These are phyloP conservation scores for Trichoderma orchidacearum DNA, from an alignment of 495 filamentous ascomycete species.

Conservation along the genomic window DNA sequence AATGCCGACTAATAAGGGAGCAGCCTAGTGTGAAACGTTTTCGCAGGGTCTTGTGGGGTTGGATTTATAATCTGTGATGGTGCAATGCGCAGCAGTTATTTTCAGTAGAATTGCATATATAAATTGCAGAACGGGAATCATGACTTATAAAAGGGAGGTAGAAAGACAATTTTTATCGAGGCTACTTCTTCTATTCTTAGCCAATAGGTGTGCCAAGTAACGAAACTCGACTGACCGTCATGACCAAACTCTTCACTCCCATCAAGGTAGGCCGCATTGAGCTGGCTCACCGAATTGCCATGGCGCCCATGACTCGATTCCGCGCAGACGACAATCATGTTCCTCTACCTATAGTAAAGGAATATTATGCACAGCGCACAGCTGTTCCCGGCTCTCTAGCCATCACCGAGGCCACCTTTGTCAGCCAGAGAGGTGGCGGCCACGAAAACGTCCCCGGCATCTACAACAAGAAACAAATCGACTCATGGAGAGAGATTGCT, in stretches of 20 bases:
- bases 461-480: conserved; percentile 38
- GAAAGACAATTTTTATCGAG: too few relatives aligned
- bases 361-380: conserved; percentile 48
- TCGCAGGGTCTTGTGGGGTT: too few relatives aligned
- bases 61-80: too few relatives aligned
- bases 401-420: conserved; percentile 49
- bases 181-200: not conserved
- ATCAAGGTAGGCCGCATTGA: conserved; percentile 6
- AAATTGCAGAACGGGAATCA: too few relatives aligned
- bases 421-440: conserved; percentile 8
- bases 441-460: conserved; percentile 43
- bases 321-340: not conserved
- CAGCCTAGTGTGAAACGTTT: too few relatives aligned
- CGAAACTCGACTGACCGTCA: not conserved
- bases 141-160: too few relatives aligned
- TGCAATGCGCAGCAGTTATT: too few relatives aligned
- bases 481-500: conserved; percentile 43
- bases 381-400: conserved; percentile 44
- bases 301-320: conserved; percentile 1
- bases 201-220: not conserved
- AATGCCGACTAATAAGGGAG: too few relatives aligned
- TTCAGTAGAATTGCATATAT: too few relatives aligned
- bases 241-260: not conserved
- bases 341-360: not conserved
- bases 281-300: conserved; percentile 3